Evolutionary conservation across 2,329 filamentous ascomycete genomes (phyloP), one percentile per base, ranked within the genome.

Genomic region (Thermomyces lanuginosus): DNA sequence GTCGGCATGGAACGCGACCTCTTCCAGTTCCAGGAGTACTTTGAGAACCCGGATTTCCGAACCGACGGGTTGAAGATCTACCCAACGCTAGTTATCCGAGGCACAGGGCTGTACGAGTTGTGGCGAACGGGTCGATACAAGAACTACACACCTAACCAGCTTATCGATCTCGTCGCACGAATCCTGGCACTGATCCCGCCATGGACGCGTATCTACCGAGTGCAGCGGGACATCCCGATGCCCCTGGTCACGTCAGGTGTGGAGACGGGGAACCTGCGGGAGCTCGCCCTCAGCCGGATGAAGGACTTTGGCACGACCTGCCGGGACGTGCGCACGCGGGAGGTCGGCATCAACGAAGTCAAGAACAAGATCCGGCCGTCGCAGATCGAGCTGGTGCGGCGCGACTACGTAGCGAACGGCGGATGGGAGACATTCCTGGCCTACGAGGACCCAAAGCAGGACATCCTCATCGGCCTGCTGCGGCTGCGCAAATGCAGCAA

Each of bases 191-290:
- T 98, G 2, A 77, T 98, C 0, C 89, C 89, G 1, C 89, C 89
- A 1, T 98, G 89, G 89, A 98, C 91, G 0, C 74, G 89, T 36
- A 98, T 98, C 45, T 98, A 98, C 60, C 82, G 89, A 33, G 89
- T 98, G 0, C 89, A 98, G 60, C 74, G 89, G 50, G 89, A 98
- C 56, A 98, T 98, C 32, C 89, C 89, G n/a, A 98, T 98, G 89
- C 89, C 89, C 1, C 66, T 98, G 13, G 91, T 98, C n/a, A 95
- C 89, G 0, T 92, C 86, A 1, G 89, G 89, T 21, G 89, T 98
- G 0, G 89, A 98, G 57, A 98, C 98, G 42, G 89, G 89, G 34
- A 98, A 98, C 48, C 61, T 98, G 20, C 74, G 89, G 35, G 89
- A 98, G 53, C 62, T 98, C 25, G 86, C 89, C 1, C 61, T 98